phyloP scores from a whole-genome alignment of 768 basidiomycete species.

The Amanita pseudoporphyria region DNA sequence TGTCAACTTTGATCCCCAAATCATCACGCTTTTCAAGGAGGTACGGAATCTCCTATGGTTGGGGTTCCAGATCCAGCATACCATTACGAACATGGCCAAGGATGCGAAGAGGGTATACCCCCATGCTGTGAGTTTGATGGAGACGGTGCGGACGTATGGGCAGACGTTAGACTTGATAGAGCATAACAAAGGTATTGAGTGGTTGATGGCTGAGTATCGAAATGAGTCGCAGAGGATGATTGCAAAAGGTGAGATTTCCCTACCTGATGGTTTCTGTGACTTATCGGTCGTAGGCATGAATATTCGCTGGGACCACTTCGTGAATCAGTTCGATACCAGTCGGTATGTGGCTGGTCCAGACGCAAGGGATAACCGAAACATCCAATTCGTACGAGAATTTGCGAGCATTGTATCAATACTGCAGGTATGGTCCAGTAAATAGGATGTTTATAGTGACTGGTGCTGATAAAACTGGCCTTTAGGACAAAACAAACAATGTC shows the following conservation, averaged over 20 bases:
- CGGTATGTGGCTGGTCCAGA: slow-evolving; percentile 69
- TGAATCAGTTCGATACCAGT: slow-evolving; percentile 84
- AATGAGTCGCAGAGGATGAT: slow-evolving; percentile 94
- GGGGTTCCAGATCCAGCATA: slow-evolving; percentile 91
- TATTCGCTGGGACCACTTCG: slow-evolving; percentile 95
- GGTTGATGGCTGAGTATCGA: slow-evolving; percentile 90
- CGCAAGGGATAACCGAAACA: slow-evolving; percentile 76
- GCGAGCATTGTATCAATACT: slow-evolving; percentile 87
- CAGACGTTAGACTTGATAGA: slow-evolving; percentile 92
- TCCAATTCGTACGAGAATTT: slow-evolving; percentile 92
- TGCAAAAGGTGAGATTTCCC: slow-evolving; percentile 53
- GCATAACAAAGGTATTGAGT: slow-evolving; percentile 83
- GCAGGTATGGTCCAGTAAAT: slow-evolving; percentile 40
- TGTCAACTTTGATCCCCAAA: slow-evolving; percentile 97
- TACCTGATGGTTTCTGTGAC: not conserved
- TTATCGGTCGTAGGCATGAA: slow-evolving; percentile 60
- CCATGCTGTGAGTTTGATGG: slow-evolving; percentile 97
- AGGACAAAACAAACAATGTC: slow-evolving; percentile 93
- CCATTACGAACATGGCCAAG: slow-evolving; percentile 94
- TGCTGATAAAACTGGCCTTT: slow-evolving; percentile 6
- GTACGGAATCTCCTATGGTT: slow-evolving; percentile 94
- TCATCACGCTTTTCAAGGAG: slow-evolving; percentile 98
- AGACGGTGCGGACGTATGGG: slow-evolving; percentile 95
- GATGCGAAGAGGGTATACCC: slow-evolving; percentile 98
- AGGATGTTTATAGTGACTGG: not conserved